Evolutionary conservation across 305 asterid species (phyloP).

Genomic region (Fraxinus xanthoxyloides): DNA sequence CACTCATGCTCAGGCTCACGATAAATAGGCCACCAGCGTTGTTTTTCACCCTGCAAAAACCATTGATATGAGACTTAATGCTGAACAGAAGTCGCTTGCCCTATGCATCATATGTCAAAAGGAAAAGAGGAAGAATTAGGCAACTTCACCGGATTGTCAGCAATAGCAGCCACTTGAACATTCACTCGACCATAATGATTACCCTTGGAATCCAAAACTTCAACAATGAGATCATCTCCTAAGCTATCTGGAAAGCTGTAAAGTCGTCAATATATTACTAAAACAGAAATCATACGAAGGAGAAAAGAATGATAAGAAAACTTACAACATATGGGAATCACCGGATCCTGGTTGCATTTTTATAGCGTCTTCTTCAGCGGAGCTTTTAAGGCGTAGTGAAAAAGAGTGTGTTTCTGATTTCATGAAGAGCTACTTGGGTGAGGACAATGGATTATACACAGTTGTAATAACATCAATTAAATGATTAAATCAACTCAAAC

Average conservation of each 20-base stretch:
- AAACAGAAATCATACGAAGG: neutral
- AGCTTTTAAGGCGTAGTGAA: constrained; percentile 46
- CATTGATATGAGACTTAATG: constrained; percentile 5
- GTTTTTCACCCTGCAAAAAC: constrained; percentile 45
- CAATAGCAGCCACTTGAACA: constrained; percentile 55
- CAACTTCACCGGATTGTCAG: constrained; percentile 44
- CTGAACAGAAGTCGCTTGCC: neutral
- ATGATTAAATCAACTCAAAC: constrained; percentile 1
- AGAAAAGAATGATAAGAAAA: neutral
- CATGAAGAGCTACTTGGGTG: constrained; percentile 18
- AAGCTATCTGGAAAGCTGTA: constrained; percentile 58
- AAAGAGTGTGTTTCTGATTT: constrained; percentile 44
- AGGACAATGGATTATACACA: constrained; percentile 13
- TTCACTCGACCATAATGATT: constrained; percentile 49
- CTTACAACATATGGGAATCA: constrained; percentile 41
- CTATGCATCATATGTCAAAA: neutral
- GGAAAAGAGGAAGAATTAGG: neutral
- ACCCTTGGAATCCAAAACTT: constrained; percentile 49
- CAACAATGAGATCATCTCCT: constrained; percentile 50
- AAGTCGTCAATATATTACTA: constrained; percentile 20
- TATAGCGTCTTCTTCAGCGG: constrained; percentile 45
- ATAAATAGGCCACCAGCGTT: constrained; percentile 56
- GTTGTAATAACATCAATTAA: neutral
- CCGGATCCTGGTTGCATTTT: constrained; percentile 56
- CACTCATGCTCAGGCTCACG: constrained; percentile 53